Conservation (phyloP, 768 basidiomycete genomes). For the Rhodotorula babjevae region DNA sequence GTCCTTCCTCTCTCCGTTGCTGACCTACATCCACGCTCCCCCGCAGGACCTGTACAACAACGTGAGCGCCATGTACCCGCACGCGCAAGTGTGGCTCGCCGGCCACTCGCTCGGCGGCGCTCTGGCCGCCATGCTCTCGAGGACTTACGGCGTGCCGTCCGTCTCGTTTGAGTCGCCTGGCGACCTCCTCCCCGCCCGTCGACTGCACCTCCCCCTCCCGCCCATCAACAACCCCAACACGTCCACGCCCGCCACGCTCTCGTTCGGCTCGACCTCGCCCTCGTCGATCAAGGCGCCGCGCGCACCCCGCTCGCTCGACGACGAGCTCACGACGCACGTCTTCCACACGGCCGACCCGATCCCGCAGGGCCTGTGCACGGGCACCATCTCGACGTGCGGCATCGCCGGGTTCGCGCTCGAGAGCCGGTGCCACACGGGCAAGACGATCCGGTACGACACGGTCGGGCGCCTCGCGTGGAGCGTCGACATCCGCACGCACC, state of each 20-base stretch:
- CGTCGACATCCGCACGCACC: constrained; percentile 61
- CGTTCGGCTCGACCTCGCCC: no score
- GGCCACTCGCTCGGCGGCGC: constrained; percentile 80
- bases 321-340: constrained; percentile 59
- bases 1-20: background rate
- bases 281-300: background rate
- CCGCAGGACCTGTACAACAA: constrained; percentile 85
- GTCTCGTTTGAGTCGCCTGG: constrained; percentile 89
- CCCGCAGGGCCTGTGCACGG: constrained; percentile 73
- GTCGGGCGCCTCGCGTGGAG: constrained; percentile 74
- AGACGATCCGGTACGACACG: constrained; percentile 76
- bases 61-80: constrained; percentile 81
- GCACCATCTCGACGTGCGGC: constrained; percentile 69
- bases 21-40: no score
- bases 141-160: constrained; percentile 86
- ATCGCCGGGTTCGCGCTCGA: constrained; percentile 83
- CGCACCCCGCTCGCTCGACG: constrained; percentile 4
- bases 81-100: constrained; percentile 79
- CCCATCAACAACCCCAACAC: constrained; percentile 49
- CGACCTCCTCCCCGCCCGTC: constrained; percentile 68
- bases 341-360: constrained; percentile 94
- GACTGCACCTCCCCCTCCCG: constrained; percentile 81
- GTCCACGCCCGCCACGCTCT: no score
- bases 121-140: constrained; percentile 73
- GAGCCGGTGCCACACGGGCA: constrained; percentile 79